These are phyloP conservation scores for Nidularia pulvinata DNA, from an alignment of 768 basidiomycete species.

Conservation along the genomic window DNA sequence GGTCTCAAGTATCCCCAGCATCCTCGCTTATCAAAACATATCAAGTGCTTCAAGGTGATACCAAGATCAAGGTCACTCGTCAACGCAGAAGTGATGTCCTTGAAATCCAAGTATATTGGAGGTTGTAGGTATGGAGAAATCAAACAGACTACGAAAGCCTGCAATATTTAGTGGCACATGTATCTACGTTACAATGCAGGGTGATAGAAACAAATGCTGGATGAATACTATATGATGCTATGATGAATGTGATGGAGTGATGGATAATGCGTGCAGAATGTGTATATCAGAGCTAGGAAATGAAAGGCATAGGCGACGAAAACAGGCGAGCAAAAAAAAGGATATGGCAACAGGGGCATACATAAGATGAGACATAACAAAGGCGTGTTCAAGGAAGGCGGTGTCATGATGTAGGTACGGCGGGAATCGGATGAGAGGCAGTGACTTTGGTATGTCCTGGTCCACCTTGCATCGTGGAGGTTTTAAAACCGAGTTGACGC, in stretches of 20 bases:
- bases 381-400: conserved; percentile 5
- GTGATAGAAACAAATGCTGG: conserved; percentile 20
- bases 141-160: too few species aligned
- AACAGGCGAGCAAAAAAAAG: conserved; percentile 11
- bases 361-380: conserved; percentile 13
- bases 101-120: too few species aligned
- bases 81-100: too few species aligned
- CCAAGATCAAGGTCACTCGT: too few species aligned
- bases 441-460: conserved; percentile 52
- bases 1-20: too few species aligned
- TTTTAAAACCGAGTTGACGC: conserved; percentile 91
- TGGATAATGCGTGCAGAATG: conserved; percentile 25
- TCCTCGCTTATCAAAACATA: too few species aligned
- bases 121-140: too few species aligned
- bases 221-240: conserved; percentile 28
- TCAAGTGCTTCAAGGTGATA: too few species aligned
- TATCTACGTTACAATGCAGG: conserved; percentile 50
- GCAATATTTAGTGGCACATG: conserved; percentile 21
- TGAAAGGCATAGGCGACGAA: conserved; percentile 13
- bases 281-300: conserved; percentile 32
- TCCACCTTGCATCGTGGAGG: conserved; percentile 65
- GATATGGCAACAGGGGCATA: conserved; percentile 15
- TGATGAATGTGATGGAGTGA: conserved; percentile 26
- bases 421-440: conserved; percentile 29
- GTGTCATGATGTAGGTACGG: conserved; percentile 23